These are phyloP conservation scores for Cerioporus squamosus DNA, from an alignment of 1,284 basidiomycete genomes.

Conservation along the genomic window DNA sequence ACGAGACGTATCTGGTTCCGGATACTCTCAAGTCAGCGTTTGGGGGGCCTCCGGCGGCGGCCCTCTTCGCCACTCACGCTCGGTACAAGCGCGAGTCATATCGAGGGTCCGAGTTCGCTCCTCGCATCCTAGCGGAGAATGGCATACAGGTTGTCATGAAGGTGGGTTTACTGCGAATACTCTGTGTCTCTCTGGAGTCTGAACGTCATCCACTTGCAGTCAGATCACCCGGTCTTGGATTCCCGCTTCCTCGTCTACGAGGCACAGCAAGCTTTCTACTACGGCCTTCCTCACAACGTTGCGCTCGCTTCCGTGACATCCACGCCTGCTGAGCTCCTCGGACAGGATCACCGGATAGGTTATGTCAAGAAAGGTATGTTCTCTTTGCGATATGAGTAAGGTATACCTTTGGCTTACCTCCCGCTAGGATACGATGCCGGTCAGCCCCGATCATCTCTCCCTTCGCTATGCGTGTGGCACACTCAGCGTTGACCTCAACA, in stretches of 20 bases:
- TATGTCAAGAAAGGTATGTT: slow-evolving; percentile 63
- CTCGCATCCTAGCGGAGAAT: slow-evolving; percentile 79
- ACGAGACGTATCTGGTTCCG: slow-evolving; percentile 85
- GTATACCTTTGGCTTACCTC: background rate
- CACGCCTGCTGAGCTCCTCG: slow-evolving; percentile 77
- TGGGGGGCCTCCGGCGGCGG: slow-evolving; percentile 66
- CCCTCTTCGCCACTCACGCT: slow-evolving; percentile 65
- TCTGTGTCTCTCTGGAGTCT: background rate
- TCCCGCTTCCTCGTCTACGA: slow-evolving; percentile 83
- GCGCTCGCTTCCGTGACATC: slow-evolving; percentile 78
- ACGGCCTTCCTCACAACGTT: slow-evolving; percentile 59
- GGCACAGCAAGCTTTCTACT: slow-evolving; percentile 88
- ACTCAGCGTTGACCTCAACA: background rate
- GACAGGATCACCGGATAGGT: slow-evolving; percentile 84
- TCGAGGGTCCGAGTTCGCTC: slow-evolving; percentile 84
- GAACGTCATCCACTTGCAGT: slow-evolving; percentile 42
- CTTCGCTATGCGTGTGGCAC: background rate
- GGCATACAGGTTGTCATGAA: slow-evolving; percentile 82
- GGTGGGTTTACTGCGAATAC: slow-evolving; percentile 38
- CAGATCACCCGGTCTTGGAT: slow-evolving; percentile 76
- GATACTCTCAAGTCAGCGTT: slow-evolving; percentile 77
- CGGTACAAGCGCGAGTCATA: slow-evolving; percentile 88
- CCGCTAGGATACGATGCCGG: slow-evolving; percentile 51
- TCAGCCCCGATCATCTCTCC: slow-evolving; percentile 16
- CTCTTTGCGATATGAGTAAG: slow-evolving; percentile 16